These are phyloP conservation scores for Nidula microcarpa DNA, from an alignment of 768 basidiomycete species.

Conservation along the genomic window DNA sequence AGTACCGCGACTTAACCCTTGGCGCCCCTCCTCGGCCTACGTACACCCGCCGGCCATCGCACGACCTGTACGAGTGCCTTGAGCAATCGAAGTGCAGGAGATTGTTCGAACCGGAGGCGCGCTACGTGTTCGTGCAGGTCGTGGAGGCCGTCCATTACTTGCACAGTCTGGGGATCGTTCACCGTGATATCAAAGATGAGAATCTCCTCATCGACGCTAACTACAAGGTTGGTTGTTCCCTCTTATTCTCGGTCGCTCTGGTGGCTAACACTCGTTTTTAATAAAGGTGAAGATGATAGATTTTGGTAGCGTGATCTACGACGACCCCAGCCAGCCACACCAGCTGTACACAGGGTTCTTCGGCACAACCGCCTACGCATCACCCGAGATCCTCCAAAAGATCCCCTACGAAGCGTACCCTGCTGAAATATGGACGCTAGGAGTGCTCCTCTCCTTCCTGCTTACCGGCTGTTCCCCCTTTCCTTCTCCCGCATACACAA, in stretches of 20 bases:
- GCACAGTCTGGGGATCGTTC: slow-evolving; percentile 79
- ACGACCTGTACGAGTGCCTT: slow-evolving; percentile 95
- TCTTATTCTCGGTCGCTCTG: too few relatives aligned
- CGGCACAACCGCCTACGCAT: slow-evolving; percentile 94
- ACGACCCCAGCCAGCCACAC: slow-evolving; percentile 56
- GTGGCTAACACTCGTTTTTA: slow-evolving; percentile 1
- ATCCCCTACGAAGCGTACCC: slow-evolving; percentile 89
- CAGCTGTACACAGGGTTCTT: slow-evolving; percentile 80
- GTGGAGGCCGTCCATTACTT: slow-evolving; percentile 84
- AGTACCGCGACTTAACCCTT: too few relatives aligned
- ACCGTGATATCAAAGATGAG: slow-evolving; percentile 97
- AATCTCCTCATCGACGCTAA: slow-evolving; percentile 80
- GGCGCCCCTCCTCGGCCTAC: too few relatives aligned
- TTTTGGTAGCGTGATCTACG: slow-evolving; percentile 86
- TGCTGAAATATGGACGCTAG: slow-evolving; percentile 95
- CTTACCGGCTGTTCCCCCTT: slow-evolving; percentile 93
- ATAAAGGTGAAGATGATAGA: slow-evolving; percentile 88
- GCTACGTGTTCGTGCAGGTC: slow-evolving; percentile 83
- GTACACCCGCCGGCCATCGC: slow-evolving; percentile 71
- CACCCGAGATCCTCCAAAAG: slow-evolving; percentile 89
- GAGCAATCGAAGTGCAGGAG: slow-evolving; percentile 81
- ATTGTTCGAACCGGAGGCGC: slow-evolving; percentile 74
- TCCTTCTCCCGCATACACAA: slow-evolving; percentile 79
- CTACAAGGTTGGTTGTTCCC: slow-evolving; percentile 51
- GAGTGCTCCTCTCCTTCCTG: slow-evolving; percentile 91